A percentile compares a stretch with the other conserved stretches of the same genome.
phyloP scores from a whole-genome alignment of 345 rosid species.

The Lenwebbia sp. region DNA sequence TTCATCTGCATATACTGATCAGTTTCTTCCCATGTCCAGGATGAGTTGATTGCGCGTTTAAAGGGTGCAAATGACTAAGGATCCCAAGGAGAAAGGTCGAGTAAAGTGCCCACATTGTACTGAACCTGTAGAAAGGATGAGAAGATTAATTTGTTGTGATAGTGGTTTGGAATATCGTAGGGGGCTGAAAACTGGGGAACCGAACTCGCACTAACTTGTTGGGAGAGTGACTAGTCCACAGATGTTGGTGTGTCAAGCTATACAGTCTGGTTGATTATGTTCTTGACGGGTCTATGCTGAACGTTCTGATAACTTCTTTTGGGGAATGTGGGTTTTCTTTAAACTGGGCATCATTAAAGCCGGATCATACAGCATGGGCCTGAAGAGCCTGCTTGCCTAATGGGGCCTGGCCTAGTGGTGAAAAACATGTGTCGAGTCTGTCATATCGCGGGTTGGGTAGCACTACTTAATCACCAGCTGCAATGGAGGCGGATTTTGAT shows the following conservation, averaged over 20 bases:
- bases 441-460: background rate
- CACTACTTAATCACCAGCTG: background rate
- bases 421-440: background rate
- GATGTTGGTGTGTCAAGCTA: background rate
- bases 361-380: background rate
- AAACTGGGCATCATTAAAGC: background rate
- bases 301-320: background rate
- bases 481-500: background rate
- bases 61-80: conserved; percentile 32
- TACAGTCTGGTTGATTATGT: background rate
- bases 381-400: background rate
- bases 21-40: conserved; percentile 33
- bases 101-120: background rate
- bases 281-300: background rate
- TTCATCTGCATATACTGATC: background rate
- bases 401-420: background rate
- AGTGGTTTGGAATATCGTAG: background rate
- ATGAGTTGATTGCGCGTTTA: conserved; percentile 75
- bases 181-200: background rate
- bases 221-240: background rate
- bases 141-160: background rate
- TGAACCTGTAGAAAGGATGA: background rate
- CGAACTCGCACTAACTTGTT: background rate
- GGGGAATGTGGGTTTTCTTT: background rate
- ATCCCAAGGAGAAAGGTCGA: background rate